Base-by-base conservation (phyloP, 1,284 basidiomycete genomes). In the Cutaneotrichosporon sp. region DNA sequence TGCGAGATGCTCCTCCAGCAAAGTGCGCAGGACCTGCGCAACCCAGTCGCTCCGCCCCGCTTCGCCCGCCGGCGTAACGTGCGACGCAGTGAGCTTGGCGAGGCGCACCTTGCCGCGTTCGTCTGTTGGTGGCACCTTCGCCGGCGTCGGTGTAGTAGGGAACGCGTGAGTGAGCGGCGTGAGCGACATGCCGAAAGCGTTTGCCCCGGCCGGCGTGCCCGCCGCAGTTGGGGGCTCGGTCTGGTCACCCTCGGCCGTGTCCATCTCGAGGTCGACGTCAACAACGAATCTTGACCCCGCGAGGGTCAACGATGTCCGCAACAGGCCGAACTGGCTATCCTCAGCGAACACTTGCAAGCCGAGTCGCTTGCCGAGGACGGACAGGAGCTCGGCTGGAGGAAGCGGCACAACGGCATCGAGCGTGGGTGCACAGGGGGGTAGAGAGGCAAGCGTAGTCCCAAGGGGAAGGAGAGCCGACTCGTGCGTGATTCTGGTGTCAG, bases 301-400 rank as follows among this genome's bases (percentile, higher is more conserved):
- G 8, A 79, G 69, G 7, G 77, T 74, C 2, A 79, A 61, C 2
- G 71, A 69, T 5, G 72, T 72, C 52, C 73, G 73, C 21, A 75
- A 65, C 13, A 76, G 61, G 11, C 77, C 77, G 61, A 79, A 79
- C 66, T 79, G 77, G 6, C 72, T 73, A 56, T 79, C 77, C 64
- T 79, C 77, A 34, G 73, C 66, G 59, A 75, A 79, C 32, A 72
- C 70, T 62, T 78, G 73, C 38, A 79, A 67, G 16, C 68, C 71
- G 5, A 73, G 63, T 11, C 63, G 50, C 47, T 63, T 63, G 1
- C 75, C 69, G 1, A 79, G 66, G 13, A 67, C 58, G 6, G 70
- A 63, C 31, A 79, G 65, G 6, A 79, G 69, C 18, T 75, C 63
- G 31, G 72, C 64, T 0, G 77, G 74, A 0, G 66, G 49, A 2